Base-by-base conservation (phyloP, 495 filamentous ascomycete species). In the Achaetomiella virescens region DNA sequence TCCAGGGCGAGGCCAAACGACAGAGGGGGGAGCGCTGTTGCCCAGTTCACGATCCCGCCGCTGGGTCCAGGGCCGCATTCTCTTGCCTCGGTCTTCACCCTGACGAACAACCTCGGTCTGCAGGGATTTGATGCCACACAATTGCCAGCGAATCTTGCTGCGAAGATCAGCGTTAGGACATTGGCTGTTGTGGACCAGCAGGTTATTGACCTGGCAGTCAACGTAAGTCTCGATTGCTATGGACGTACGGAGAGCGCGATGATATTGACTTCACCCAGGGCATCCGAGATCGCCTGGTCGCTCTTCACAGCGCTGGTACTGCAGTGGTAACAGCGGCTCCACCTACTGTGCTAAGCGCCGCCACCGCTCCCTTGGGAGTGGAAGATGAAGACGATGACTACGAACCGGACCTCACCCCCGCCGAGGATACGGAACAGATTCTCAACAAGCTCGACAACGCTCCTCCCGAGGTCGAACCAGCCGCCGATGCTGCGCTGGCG, bases 321-420 rank as follows among this genome's bases (percentile, higher is more conserved):
- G 51, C 61, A 29, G 59, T 44, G n/a, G 50, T 47, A 40, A 44
- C 40, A 14, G 33, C 48, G 10, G 63, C 60, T 14, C 66, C 73
- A 40, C 71, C 74, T 46, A 62, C 77, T 9, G 71, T 67, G 2
- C 52, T 79, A 9, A 76, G 79, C 53, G 66, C 78, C 2, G 74
- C 77, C 14, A 77, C 72, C 1, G 67, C 74, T 9, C 75, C 76
- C 1, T 64, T 79, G 9, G 79, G 72, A 20, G 73, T 81, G 0
- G 84, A 84, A n/a, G 88, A 92, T 7, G 69, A 70, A 29, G 90
- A 95, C 17, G 90, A 95, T 14, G 91, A 91, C 48, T 95, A 95
- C 62, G 90, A 95, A 58, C 90, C 90, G 0, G 86, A 93, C 70
- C 91, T 87, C 61, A 79, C 86, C 52, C 76, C 80, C 7, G 78